Evolutionary conservation across 257 asterid species (phyloP), one percentile per base, ranked within the genome.

Genomic region (Solanum infundibuliforme): DNA sequence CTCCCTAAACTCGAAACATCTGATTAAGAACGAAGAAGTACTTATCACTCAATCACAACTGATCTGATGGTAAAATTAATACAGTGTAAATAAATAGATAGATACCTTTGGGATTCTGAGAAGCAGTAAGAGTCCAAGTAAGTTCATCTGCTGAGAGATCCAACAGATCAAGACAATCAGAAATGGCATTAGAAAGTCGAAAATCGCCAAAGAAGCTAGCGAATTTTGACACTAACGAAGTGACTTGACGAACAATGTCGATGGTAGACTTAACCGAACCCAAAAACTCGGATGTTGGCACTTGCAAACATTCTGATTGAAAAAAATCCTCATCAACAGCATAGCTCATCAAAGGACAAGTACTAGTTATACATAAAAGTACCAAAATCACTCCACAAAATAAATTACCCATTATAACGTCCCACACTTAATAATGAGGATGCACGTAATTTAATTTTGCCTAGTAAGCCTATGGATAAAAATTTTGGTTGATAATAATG

Each of bases 121-220:
- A 90, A 88, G 96, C 92, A 20, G 94, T 88, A 25, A 95, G 91
- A 21, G 96, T 91, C 89, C 89, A 86, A 85, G 84, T 90, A 66
- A 96, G 74, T 82, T 94, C 95, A 87, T 96, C 98, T 5, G 93
- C 84, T 3, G 99, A 92, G 13, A 93, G 87, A 82, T 96, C 98
- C 88, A 96, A 93, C 74, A 96, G 91, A 74, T 96, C 98, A 84
- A 91, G 93, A 87, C 99, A 96, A 62, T 96, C 98, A 7, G 89
- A 83, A 34, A 94, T 82, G 86, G 99, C 98, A 76, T 90, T 93
- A 6, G 91, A 90, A 36, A 95, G 92, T 71, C 99, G 91, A 89
- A 93, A 92, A 89, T 94, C 96, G 3, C 93, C 92, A 13, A 90
- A 72, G 69, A 83, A 73, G 7, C 90, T 93, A 29, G 93, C 71